phyloP scores from a whole-genome alignment of 768 basidiomycete species.

The Daedaleopsis nitida region DNA sequence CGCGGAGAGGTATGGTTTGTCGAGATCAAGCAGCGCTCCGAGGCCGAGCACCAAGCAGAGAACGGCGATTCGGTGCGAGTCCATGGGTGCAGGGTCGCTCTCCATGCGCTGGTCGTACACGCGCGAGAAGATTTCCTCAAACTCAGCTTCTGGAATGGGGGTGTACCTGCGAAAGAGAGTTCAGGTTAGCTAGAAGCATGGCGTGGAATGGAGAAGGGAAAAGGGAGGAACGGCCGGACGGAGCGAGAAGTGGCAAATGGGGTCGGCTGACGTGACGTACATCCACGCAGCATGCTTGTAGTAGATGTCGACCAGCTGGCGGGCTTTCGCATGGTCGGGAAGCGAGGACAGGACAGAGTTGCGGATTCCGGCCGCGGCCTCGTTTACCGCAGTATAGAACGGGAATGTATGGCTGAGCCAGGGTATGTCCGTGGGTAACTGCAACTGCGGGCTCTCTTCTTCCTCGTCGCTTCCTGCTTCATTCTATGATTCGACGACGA shows the following conservation, averaged over 20 bases:
- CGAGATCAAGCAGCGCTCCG: constrained; percentile 62
- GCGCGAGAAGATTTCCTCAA: constrained; percentile 54
- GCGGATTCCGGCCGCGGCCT: constrained; percentile 46
- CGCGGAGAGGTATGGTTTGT: constrained; percentile 50
- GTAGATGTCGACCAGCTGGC: constrained; percentile 51
- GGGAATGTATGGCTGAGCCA: constrained; percentile 67
- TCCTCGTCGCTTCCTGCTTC: constrained; percentile 62
- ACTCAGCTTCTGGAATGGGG: constrained; percentile 63
- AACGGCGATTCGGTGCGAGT: constrained; percentile 58
- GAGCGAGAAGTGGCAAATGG: background rate
- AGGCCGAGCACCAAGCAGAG: constrained; percentile 67
- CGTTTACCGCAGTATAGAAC: constrained; percentile 44
- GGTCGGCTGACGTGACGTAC: constrained; percentile 39
- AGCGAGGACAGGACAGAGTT: constrained; percentile 47
- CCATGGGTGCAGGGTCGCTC: constrained; percentile 33
- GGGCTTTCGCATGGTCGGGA: constrained; percentile 40
- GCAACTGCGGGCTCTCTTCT: constrained; percentile 40
- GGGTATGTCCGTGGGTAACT: constrained; percentile 53
- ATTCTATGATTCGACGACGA: constrained; percentile 40
- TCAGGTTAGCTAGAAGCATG: constrained; percentile 1
- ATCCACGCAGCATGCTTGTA: constrained; percentile 74
- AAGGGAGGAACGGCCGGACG: background rate
- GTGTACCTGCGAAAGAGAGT: constrained; percentile 50
- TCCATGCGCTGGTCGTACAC: constrained; percentile 45
- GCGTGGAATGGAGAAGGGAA: background rate